These are phyloP conservation scores for Colletotrichum lindemuthianum DNA, from an alignment of 2,329 filamentous ascomycete species.

Conservation along the genomic window DNA sequence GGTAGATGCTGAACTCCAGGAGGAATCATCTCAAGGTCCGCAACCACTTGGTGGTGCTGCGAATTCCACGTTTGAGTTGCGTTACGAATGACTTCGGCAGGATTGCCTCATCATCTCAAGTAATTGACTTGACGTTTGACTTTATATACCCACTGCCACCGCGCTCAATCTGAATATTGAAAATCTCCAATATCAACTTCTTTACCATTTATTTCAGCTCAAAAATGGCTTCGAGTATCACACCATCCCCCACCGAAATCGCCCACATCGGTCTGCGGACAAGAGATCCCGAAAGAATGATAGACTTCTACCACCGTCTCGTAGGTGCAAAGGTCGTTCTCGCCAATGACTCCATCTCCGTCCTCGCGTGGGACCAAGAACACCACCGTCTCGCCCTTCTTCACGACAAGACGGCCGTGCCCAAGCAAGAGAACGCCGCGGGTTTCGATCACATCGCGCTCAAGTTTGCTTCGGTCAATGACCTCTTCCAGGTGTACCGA, in stretches of 20 bases:
- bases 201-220: not conserved
- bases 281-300: constrained; percentile 35
- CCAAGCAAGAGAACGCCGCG: constrained; percentile 38
- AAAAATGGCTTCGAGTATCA: not conserved
- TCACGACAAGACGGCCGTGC: constrained; percentile 38
- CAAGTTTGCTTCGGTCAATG: constrained; percentile 46
- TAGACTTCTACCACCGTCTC: constrained; percentile 48
- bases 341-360: constrained; percentile 43
- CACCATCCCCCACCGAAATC: not conserved
- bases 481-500: constrained; percentile 49
- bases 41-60: too few species aligned
- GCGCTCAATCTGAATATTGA: not conserved
- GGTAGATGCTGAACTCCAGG: not conserved
- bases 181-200: not conserved
- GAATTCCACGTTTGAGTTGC: too few species aligned
- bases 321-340: constrained; percentile 45
- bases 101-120: too few species aligned
- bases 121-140: too few species aligned
- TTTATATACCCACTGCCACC: too few species aligned
- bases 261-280: constrained; percentile 10
- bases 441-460: constrained; percentile 56
- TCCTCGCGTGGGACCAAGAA: constrained; percentile 56
- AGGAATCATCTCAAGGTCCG: not conserved
- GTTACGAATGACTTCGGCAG: too few species aligned
- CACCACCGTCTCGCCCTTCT: constrained; percentile 57